Base-by-base conservation (phyloP, 108 stramenopile genomes). In the Tribonema minus region DNA sequence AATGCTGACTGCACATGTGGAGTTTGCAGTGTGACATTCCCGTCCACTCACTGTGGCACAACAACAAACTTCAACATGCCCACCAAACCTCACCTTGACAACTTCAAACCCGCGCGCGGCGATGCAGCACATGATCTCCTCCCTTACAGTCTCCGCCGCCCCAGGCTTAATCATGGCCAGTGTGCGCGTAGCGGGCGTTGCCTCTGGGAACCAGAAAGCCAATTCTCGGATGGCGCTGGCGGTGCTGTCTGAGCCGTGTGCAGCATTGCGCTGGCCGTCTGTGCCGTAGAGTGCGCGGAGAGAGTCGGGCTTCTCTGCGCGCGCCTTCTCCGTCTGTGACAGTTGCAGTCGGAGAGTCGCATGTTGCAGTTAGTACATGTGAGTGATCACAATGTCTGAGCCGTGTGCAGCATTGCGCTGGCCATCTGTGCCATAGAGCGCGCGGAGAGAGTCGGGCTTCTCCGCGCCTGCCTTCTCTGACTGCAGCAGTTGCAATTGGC, bases 231-330 rank as follows among this genome's bases (percentile, higher is more conserved):
- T 20, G 7, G 85, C 82, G 12, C 69, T 60, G 5, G 59, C 68
- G 33, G 72, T 38, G 58, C 40, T 58, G 79, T 86, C 85, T 35
- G 39, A 54, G 25, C 85, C 83, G 29, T 86, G 83, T 2, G 75
- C 80, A 29, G 85, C 82, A 27, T 86, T 86, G 20, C 28, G 12
- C 0, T 80, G 75, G 41, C 72, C 68, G 15, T 80, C 77, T 3
- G 82, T 86, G 29, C 83, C 85, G 58, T 27, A 86, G 12, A 84
- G 64, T 12, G 82, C 82, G 15, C 85, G 46, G 32, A 86, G 37
- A 23, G 59, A 35, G 26, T 35, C 59, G 5, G 78, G 78, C 7
- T 66, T 72, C n/a, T 26, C 64, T 27, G 3, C 38, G 37, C 32
- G 39, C 0, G 83, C 83, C 60, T n/a, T n/a, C n/a, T n/a, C n/a